Evolutionary conservation across 345 rosid genomes (phyloP).

Genomic region (Turnera subulata): DNA sequence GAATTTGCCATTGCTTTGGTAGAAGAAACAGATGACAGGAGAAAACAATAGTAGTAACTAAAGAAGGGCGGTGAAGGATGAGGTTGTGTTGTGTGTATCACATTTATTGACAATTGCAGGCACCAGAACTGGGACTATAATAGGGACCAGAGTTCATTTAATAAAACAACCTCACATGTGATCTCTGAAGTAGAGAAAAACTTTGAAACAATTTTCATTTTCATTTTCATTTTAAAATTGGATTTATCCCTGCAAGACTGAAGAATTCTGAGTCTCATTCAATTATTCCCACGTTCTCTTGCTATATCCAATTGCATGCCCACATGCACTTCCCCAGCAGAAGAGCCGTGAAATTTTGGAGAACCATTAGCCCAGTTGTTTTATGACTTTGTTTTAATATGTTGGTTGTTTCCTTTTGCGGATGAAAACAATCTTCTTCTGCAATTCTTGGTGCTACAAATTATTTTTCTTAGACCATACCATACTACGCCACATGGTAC

Average conservation of each 20-base stretch:
- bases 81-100: slow-evolving; percentile 4
- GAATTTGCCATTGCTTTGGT: slow-evolving; percentile 34
- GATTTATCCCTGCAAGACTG: slow-evolving; percentile 28
- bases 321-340: slow-evolving; percentile 47
- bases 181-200: slow-evolving; percentile 18
- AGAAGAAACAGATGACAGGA: neutral
- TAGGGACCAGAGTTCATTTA: slow-evolving; percentile 11
- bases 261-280: slow-evolving; percentile 30
- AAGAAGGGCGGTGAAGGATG: neutral
- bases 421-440: neutral
- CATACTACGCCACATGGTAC: slow-evolving; percentile 11
- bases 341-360: slow-evolving; percentile 25
- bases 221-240: neutral
- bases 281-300: slow-evolving; percentile 59
- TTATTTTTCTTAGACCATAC: neutral
- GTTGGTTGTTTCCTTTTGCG: neutral
- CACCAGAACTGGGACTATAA: slow-evolving; percentile 28
- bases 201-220: neutral
- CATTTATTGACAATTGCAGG: slow-evolving; percentile 17
- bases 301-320: slow-evolving; percentile 8
- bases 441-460: neutral
- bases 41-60: no score
- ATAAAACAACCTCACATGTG: slow-evolving; percentile 37
- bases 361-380: neutral
- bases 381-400: neutral